Conservation (phyloP, 2,329 filamentous ascomycete species). For the Colletotrichum somersetense region DNA sequence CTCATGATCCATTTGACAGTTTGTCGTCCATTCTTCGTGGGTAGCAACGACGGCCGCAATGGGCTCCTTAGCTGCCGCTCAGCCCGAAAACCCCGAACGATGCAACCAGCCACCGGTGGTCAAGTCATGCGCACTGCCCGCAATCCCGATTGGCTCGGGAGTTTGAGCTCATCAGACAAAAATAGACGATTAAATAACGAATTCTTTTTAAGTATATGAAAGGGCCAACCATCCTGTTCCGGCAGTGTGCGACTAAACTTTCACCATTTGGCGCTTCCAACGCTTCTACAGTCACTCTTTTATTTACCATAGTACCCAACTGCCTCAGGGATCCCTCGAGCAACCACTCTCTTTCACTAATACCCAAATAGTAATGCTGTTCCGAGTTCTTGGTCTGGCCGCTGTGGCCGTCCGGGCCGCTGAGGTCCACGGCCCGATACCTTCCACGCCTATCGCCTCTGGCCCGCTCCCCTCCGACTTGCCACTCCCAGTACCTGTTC, state of each 20-base stretch:
- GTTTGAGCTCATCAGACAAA: neutral
- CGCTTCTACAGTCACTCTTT: conserved; percentile 17
- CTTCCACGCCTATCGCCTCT: neutral
- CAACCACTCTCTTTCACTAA: conserved; percentile 21
- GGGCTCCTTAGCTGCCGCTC: neutral
- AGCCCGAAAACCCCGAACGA: neutral
- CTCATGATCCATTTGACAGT: conserved; percentile 12
- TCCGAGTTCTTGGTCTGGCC: conserved; percentile 24
- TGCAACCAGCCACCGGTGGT: neutral
- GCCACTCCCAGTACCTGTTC: neutral
- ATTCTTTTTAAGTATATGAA: conserved; percentile 4
- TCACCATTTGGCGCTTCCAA: neutral
- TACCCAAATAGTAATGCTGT: conserved; percentile 19
- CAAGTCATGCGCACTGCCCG: neutral
- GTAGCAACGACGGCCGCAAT: conserved; percentile 10
- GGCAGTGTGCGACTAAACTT: too few relatives aligned
- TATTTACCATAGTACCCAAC: conserved; percentile 1
- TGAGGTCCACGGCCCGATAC: neutral
- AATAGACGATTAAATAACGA: neutral
- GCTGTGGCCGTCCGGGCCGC: conserved; percentile 22
- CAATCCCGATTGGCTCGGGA: neutral
- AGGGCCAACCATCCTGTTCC: neutral
- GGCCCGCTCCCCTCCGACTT: neutral
- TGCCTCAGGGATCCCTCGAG: conserved; percentile 16
- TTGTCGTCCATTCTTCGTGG: conserved; percentile 19